Evolutionary conservation across 163 green algal genomes (phyloP).

Genomic region (Prototheca wickerhamii): DNA sequence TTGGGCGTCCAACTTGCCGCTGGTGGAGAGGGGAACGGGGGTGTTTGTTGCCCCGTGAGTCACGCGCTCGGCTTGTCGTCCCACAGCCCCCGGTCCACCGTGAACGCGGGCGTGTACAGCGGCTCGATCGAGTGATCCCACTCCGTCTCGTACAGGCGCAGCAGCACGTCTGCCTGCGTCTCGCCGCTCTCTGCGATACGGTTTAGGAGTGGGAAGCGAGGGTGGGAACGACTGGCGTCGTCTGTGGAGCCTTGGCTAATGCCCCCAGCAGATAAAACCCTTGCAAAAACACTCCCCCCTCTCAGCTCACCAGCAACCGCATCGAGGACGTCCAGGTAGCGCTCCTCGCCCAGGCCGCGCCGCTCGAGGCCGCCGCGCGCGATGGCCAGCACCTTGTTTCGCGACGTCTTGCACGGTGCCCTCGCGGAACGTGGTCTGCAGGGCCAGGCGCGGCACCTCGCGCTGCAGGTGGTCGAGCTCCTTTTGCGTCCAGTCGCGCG

Average conservation of each 20-base stretch:
- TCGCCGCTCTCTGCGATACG: conserved; percentile 53
- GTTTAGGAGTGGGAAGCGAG: background rate
- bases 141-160: conserved; percentile 60
- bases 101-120: conserved; percentile 56
- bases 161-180: conserved; percentile 53
- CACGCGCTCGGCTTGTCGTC: background rate
- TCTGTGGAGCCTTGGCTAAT: background rate
- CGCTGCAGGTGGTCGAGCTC: conserved; percentile 52
- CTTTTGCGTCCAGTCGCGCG: conserved; percentile 70
- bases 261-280: background rate
- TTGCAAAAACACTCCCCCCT: conserved; percentile 9
- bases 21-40: too few species aligned
- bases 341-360: conserved; percentile 66
- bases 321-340: conserved; percentile 73
- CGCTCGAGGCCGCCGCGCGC: conserved; percentile 62
- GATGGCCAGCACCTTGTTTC: conserved; percentile 57
- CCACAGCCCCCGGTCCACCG: background rate
- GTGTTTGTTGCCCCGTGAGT: too few species aligned
- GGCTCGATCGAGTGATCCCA: conserved; percentile 67
- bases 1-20: too few species aligned
- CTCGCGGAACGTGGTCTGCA: conserved; percentile 80
- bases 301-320: conserved; percentile 29
- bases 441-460: conserved; percentile 49
- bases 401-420: conserved; percentile 72
- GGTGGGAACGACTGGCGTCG: too few species aligned